Base-by-base conservation (phyloP, 352 stramenopile genomes). In the Peronospora belbahrii region DNA sequence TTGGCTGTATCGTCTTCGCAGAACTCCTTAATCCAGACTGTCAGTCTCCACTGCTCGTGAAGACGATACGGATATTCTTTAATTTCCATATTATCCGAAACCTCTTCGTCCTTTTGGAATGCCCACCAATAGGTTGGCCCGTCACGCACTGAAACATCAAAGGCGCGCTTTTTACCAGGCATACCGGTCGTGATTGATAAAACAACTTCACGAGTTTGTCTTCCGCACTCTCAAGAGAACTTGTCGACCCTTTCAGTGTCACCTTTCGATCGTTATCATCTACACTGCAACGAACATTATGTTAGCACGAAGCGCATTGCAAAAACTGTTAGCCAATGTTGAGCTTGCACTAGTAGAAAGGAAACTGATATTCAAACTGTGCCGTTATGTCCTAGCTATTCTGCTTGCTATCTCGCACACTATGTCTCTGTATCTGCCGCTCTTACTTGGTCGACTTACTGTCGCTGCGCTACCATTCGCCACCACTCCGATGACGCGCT, bases 21-120 rank as follows among this genome's bases (percentile, higher is more conserved):
- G 24, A 65, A 67, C 14, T 63, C 52, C 35, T 70, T 47, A 15
- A 67, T 41, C 63, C 63, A 73, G n/a, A 17, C 25, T 58, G 23
- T 40, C 15, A 15, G 55, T 58, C 22, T 60, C 32, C 6, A 38
- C 34, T 2, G 46, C 53, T 19, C 18, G 51, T 33, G 37, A 8
- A 73, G 51, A 5, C 47, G 55, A 14, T 52, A 73, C 1, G 15
- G 35, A 49, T 62, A 60, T 3, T 54, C 36, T 19, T 18, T n/a
- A 11, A 70, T 36, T 33, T 65, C 24, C 0, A 23, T 13, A 13
- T 73, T 48, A 11, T 39, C 50, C 2, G 35, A 44, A 2, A 1
- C 10, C 15, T 52, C 42, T 18, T 44, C 30, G 15, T 50, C 49
- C 8, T 59, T 43, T 9, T 65, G 36, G 13, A 74, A 74, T 2